Conservation (phyloP, 148 eudicot species). For the Rhododendron mucronatum region DNA sequence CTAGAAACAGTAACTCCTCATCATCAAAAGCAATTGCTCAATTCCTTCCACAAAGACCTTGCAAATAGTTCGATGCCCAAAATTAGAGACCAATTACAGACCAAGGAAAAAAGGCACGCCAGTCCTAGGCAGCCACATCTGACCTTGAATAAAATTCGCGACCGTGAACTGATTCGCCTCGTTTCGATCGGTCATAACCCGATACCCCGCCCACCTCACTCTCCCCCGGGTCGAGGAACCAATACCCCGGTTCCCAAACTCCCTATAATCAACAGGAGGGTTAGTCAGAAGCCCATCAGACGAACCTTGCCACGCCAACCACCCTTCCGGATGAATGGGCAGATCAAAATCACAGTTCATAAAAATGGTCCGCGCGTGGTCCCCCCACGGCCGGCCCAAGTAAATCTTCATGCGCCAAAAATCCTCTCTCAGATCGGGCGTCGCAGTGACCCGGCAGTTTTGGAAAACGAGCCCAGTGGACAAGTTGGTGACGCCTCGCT, state of each 20-base stretch:
- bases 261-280: slow-evolving; percentile 43
- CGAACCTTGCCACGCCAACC: slow-evolving; percentile 44
- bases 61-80: background rate
- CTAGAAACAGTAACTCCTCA: too few relatives aligned
- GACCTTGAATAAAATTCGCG: slow-evolving; percentile 48
- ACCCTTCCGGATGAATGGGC: slow-evolving; percentile 35
- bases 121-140: slow-evolving; percentile 58
- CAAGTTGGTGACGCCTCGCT: slow-evolving; percentile 43
- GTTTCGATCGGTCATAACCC: slow-evolving; percentile 10
- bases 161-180: slow-evolving; percentile 26
- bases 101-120: slow-evolving; percentile 54
- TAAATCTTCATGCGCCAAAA: slow-evolving; percentile 23
- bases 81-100: slow-evolving; percentile 1
- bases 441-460: slow-evolving; percentile 19
- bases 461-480: slow-evolving; percentile 59
- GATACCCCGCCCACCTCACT: slow-evolving; percentile 64
- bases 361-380: slow-evolving; percentile 46
- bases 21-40: background rate
- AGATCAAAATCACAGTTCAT: slow-evolving; percentile 34
- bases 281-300: slow-evolving; percentile 15
- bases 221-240: slow-evolving; percentile 32
- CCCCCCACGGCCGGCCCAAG: slow-evolving; percentile 74
- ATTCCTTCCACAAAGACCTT: background rate
- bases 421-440: background rate
- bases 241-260: slow-evolving; percentile 54